These are phyloP conservation scores for Parathielavia appendiculata DNA, from an alignment of 495 filamentous ascomycete species.

Conservation along the genomic window DNA sequence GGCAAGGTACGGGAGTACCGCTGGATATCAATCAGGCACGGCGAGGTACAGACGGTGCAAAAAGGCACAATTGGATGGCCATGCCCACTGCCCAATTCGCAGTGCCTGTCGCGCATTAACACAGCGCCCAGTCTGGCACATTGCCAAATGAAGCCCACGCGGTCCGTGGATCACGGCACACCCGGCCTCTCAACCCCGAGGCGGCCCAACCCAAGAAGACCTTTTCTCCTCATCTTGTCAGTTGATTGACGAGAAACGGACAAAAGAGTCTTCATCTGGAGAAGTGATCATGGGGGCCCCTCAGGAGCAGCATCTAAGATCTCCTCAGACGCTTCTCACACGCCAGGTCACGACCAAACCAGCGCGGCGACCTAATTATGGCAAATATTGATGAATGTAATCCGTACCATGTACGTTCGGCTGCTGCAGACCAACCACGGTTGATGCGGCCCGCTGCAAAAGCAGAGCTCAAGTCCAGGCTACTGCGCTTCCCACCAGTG, in stretches of 20 bases:
- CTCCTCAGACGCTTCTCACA: not conserved
- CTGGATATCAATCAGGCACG: not conserved
- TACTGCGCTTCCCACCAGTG: conserved; percentile 25
- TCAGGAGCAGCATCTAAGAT: not conserved
- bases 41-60: conserved; percentile 5
- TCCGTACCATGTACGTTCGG: conserved; percentile 28
- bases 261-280: not conserved
- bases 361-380: conserved; percentile 34
- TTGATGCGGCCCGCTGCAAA: conserved; percentile 13
- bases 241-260: not conserved
- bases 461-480: conserved; percentile 22
- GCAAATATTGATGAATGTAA: conserved; percentile 32
- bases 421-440: conserved; percentile 30
- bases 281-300: not conserved
- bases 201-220: not conserved
- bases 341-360: conserved; percentile 23
- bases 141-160: too few species aligned
- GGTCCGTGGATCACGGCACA: not conserved
- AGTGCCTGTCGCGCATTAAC: not conserved
- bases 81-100: conserved; percentile 5
- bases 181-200: conserved; percentile 7
- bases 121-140: not conserved
- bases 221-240: not conserved
- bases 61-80: not conserved
- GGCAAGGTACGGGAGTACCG: conserved; percentile 9